Conservation (phyloP, 2,329 filamentous ascomycete genomes). For the Ophiostoma angusticollis region DNA sequence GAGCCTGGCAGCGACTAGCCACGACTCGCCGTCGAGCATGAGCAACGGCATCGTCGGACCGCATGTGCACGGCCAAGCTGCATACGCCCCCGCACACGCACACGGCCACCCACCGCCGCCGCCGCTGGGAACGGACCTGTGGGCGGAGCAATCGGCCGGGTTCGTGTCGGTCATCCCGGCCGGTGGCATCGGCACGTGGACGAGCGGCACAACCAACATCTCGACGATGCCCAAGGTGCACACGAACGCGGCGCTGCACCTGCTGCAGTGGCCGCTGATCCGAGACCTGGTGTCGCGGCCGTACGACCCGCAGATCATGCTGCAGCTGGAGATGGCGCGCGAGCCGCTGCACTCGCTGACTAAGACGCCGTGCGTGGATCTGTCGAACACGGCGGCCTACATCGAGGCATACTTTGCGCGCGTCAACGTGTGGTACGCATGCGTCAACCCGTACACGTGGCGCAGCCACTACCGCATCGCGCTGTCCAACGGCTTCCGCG, state of each 20-base stretch:
- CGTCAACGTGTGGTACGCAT: conserved; percentile 77
- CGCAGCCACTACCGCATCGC: conserved; percentile 61
- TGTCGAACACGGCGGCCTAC: conserved; percentile 62
- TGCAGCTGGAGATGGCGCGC: conserved; percentile 69
- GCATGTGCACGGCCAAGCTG: too few relatives aligned
- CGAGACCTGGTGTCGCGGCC: conserved; percentile 62
- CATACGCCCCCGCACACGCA: conserved; percentile 46
- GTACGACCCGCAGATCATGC: conserved; percentile 68
- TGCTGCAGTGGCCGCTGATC: conserved; percentile 71
- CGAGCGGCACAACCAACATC: conserved; percentile 47
- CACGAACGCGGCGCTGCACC: conserved; percentile 65
- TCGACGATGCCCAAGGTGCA: conserved; percentile 79
- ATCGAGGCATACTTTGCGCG: conserved; percentile 69
- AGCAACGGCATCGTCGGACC: conserved; percentile 38
- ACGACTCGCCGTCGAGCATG: too few relatives aligned
- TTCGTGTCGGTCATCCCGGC: conserved; percentile 45
- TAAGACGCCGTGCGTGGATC: conserved; percentile 52
- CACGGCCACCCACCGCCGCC: too few relatives aligned
- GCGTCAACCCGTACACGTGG: conserved; percentile 75
- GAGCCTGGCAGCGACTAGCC: conserved; percentile 40
- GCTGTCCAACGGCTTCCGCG: conserved; percentile 60
- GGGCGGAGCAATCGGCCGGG: conserved; percentile 33
- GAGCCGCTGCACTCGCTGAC: conserved; percentile 59
- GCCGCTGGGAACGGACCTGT: conserved; percentile 19
- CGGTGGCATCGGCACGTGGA: conserved; percentile 61